Conservation (phyloP, 192 early-diverging fungal species). For the Coemansia erecta region DNA sequence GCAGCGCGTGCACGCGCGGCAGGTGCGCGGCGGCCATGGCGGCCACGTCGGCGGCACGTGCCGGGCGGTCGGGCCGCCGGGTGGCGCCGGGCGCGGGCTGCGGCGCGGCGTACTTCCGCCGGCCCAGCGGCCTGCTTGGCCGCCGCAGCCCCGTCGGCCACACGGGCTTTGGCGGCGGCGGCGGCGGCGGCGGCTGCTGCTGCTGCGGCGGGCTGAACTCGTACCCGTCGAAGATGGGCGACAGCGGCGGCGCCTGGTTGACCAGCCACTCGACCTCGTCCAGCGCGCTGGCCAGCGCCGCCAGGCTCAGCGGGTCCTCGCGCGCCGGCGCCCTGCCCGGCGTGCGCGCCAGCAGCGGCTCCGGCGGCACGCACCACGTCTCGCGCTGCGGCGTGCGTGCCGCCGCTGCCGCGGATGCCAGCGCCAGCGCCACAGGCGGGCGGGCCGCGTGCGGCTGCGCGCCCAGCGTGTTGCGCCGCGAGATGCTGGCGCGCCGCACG, state of each 20-base stretch:
- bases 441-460: not conserved
- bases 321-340: conserved; percentile 6
- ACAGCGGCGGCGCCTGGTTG: conserved; percentile 40
- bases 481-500: conserved; percentile 20
- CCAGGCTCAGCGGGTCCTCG: conserved; percentile 3
- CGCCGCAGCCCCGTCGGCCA: too few species aligned
- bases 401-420: conserved; percentile 4
- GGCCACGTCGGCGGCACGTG: conserved; percentile 26
- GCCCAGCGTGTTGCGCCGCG: conserved; percentile 22
- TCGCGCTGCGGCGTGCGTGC: conserved; percentile 11
- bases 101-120: conserved; percentile 22
- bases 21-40: conserved; percentile 34
- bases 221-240: conserved; percentile 39
- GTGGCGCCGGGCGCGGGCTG: conserved; percentile 21
- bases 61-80: conserved; percentile 8
- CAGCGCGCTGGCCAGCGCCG: not conserved
- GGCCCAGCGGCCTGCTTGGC: conserved; percentile 19
- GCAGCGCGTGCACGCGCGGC: conserved; percentile 19
- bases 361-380: conserved; percentile 1
- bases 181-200: conserved; percentile 10
- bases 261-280: conserved; percentile 33
- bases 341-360: not conserved
- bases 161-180: too few species aligned
- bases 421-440: too few species aligned
- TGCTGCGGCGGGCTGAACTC: not conserved